phyloP scores from a whole-genome alignment of 2,329 filamentous ascomycete species.

The Emergomyces africanus region DNA sequence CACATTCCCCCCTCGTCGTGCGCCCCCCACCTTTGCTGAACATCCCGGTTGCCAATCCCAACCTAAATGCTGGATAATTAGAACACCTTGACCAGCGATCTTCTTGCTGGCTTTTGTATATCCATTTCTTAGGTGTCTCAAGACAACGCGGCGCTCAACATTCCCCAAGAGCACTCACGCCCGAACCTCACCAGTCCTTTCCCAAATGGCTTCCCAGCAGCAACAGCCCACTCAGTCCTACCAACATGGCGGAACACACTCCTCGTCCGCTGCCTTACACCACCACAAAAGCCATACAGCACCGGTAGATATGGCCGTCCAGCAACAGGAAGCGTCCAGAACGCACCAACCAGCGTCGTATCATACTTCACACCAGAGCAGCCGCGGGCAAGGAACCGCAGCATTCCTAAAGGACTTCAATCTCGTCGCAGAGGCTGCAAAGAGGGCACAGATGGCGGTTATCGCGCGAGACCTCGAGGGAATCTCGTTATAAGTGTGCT shows the following conservation, averaged over 20 bases:
- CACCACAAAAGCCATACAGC: background rate
- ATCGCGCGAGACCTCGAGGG: constrained; percentile 68
- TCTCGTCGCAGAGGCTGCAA: constrained; percentile 81
- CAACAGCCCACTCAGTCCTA: background rate
- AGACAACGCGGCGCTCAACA: background rate
- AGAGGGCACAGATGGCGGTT: constrained; percentile 79
- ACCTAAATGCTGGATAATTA: background rate
- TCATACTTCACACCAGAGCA: background rate
- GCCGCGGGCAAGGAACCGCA: constrained; percentile 27
- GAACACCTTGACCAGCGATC: background rate
- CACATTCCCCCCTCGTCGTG: background rate
- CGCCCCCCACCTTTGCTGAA: background rate
- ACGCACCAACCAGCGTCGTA: background rate
- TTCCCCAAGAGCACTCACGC: background rate
- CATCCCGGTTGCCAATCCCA: background rate
- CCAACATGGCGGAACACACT: background rate
- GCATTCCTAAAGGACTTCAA: constrained; percentile 68
- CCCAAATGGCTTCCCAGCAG: constrained; percentile 2
- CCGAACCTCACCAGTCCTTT: background rate
- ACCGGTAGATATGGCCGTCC: background rate
- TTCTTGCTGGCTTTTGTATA: background rate
- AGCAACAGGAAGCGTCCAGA: background rate
- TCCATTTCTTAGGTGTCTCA: background rate
- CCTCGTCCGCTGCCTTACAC: background rate
- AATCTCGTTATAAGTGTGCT: constrained; percentile 21